These are phyloP conservation scores for Tulasnella calospora DNA, from an alignment of 768 basidiomycete species.

Conservation along the genomic window DNA sequence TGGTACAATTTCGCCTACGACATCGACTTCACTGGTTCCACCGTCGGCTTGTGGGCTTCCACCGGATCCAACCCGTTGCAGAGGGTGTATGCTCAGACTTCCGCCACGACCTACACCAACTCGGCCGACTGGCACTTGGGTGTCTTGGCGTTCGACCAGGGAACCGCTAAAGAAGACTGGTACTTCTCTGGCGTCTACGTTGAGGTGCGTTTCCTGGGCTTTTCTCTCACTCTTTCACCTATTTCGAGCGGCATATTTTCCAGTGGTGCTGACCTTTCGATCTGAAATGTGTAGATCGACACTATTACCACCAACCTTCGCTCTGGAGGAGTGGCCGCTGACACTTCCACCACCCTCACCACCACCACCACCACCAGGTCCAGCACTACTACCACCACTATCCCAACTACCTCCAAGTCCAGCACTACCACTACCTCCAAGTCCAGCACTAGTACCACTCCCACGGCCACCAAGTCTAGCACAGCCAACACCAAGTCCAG, in stretches of 20 bases:
- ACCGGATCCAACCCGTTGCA: conserved; percentile 47
- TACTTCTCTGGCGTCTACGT: conserved; percentile 59
- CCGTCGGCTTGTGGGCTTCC: conserved; percentile 56
- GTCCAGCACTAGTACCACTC: not conserved
- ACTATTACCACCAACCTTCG: too few relatives aligned
- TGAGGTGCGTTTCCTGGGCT: too few relatives aligned
- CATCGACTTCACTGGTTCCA: conserved; percentile 53
- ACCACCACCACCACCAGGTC: conserved; percentile 33
- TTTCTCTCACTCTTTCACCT: not conserved
- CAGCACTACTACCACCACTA: conserved; percentile 44
- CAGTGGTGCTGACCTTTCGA: too few relatives aligned
- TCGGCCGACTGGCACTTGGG: conserved; percentile 44
- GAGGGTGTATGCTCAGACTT: conserved; percentile 47
- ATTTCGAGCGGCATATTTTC: too few relatives aligned
- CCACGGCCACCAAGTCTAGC: not conserved
- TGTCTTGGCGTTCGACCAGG: conserved; percentile 47
- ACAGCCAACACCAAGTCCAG: conserved; percentile 28
- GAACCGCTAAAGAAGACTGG: conserved; percentile 48
- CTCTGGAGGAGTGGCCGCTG: too few relatives aligned
- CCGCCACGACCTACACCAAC: conserved; percentile 48
- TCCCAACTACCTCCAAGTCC: conserved; percentile 33
- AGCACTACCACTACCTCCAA: not conserved
- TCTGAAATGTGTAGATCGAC: not conserved
- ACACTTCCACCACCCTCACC: not conserved
- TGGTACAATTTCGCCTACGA: conserved; percentile 69